These are phyloP conservation scores for Pezicula radicicola DNA, from an alignment of 2,329 filamentous ascomycete genomes.

Conservation along the genomic window DNA sequence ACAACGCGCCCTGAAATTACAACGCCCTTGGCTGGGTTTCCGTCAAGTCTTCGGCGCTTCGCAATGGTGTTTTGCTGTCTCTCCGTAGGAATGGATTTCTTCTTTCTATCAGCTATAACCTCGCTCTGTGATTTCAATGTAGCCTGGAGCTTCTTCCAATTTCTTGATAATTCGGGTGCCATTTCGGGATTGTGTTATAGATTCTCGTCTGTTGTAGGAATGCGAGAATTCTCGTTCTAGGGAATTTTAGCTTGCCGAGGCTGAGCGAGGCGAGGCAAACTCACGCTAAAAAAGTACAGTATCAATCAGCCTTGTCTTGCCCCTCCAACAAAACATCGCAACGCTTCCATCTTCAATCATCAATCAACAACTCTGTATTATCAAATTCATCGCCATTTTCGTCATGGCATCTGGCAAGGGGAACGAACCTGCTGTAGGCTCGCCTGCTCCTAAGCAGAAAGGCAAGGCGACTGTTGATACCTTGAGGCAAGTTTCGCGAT, in stretches of 20 bases:
- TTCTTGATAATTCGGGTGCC: conserved; percentile 52
- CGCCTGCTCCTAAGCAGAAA: conserved; percentile 61
- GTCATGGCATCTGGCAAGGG: conserved; percentile 53
- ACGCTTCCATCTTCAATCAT: too few species aligned
- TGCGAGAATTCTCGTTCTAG: conserved; percentile 35
- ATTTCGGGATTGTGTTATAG: conserved; percentile 18
- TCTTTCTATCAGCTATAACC: conserved; percentile 26
- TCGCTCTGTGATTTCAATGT: conserved; percentile 44
- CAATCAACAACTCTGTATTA: conserved; percentile 1
- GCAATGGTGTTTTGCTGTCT: conserved; percentile 27
- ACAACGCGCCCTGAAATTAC: conserved; percentile 3
- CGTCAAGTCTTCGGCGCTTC: conserved; percentile 29
- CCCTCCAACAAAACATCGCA: conserved; percentile 12
- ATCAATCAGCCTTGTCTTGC: conserved; percentile 17
- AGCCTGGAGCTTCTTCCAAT: conserved; percentile 77
- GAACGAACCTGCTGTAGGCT: conserved; percentile 52
- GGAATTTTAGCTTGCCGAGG: background rate
- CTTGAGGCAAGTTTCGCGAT: conserved; percentile 57
- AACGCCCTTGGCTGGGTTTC: conserved; percentile 10
- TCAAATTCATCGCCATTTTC: conserved; percentile 16
- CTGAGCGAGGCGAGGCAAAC: conserved; percentile 6
- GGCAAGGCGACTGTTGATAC: conserved; percentile 83
- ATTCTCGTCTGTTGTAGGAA: conserved; percentile 2
- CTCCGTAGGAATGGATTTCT: conserved; percentile 26
- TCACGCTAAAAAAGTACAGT: conserved; percentile 4